phyloP scores from a whole-genome alignment of 2,329 filamentous ascomycete species.

The Talaromyces sp. region DNA sequence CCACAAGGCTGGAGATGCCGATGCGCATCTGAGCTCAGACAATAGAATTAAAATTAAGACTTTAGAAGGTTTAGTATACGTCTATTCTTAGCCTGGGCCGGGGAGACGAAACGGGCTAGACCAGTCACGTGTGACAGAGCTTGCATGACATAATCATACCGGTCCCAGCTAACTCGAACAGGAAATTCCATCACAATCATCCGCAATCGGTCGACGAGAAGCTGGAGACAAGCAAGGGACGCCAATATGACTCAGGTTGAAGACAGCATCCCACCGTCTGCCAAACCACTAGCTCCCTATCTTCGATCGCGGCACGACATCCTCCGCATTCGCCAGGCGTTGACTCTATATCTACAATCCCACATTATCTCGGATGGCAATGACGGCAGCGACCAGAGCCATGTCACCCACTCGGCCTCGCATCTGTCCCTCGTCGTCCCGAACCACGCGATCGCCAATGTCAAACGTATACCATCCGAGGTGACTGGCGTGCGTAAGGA shows the following conservation, averaged over 20 bases:
- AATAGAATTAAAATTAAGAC: neutral
- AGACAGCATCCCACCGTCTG: constrained; percentile 29
- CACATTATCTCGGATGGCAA: constrained; percentile 33
- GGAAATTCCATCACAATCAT: constrained; percentile 4
- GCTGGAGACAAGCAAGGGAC: neutral
- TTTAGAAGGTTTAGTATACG: neutral
- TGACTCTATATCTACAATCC: constrained; percentile 38
- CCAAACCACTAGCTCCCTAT: constrained; percentile 37
- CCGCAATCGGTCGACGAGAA: neutral
- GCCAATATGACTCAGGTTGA: neutral
- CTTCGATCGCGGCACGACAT: constrained; percentile 38
- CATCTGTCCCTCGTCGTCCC: constrained; percentile 37
- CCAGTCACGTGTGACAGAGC: neutral
- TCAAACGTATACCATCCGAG: constrained; percentile 37
- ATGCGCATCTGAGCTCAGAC: neutral
- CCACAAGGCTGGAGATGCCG: neutral
- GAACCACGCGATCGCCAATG: constrained; percentile 28
- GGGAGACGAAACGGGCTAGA: neutral
- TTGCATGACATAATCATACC: neutral
- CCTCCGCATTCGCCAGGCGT: constrained; percentile 37
- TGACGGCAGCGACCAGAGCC: constrained; percentile 11
- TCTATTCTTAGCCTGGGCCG: neutral
- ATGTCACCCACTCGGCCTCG: neutral
- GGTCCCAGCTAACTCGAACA: neutral
- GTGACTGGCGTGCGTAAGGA: constrained; percentile 42